Conservation (phyloP, 2,329 filamentous ascomycete species). For the Xylaria sp. region DNA sequence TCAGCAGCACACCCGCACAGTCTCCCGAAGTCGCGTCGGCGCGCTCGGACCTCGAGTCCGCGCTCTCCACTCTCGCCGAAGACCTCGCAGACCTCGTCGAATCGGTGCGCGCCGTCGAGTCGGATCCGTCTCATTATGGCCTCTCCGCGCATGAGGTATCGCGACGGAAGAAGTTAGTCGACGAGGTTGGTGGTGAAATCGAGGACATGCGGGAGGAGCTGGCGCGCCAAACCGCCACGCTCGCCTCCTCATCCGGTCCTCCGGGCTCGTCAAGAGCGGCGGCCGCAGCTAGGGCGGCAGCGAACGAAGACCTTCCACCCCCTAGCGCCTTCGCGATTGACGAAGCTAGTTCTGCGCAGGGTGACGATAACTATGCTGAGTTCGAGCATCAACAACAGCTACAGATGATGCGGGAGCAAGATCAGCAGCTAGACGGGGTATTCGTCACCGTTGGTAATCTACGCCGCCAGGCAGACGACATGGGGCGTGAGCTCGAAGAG, state of each 20-base stretch:
- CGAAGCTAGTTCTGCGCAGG: conserved; percentile 48
- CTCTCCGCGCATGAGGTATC: conserved; percentile 82
- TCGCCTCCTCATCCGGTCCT: conserved; percentile 32
- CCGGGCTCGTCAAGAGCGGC: conserved; percentile 20
- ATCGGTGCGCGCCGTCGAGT: conserved; percentile 85
- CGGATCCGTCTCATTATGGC: conserved; percentile 85
- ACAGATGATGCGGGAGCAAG: conserved; percentile 93
- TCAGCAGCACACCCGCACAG: conserved; percentile 66
- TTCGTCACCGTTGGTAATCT: conserved; percentile 92
- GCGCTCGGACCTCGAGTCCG: conserved; percentile 68
- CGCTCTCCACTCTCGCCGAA: conserved; percentile 73
- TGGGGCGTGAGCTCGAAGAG: conserved; percentile 96
- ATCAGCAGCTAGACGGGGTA: conserved; percentile 89
- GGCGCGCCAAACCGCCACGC: conserved; percentile 58
- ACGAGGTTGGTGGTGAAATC: conserved; percentile 87
- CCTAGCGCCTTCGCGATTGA: conserved; percentile 65
- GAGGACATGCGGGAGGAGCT: conserved; percentile 89
- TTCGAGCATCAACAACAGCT: conserved; percentile 92
- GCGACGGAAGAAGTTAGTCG: conserved; percentile 79
- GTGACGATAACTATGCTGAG: conserved; percentile 70
- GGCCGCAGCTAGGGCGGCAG: conserved; percentile 42
- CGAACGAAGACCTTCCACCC: conserved; percentile 55
- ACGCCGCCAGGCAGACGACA: conserved; percentile 87
- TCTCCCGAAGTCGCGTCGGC: conserved; percentile 88
- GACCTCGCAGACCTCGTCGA: conserved; percentile 89